Evolutionary conservation across 2,329 filamentous ascomycete genomes (phyloP), one percentile per base, ranked within the genome.

Genomic region (Alternaria arbusti): DNA sequence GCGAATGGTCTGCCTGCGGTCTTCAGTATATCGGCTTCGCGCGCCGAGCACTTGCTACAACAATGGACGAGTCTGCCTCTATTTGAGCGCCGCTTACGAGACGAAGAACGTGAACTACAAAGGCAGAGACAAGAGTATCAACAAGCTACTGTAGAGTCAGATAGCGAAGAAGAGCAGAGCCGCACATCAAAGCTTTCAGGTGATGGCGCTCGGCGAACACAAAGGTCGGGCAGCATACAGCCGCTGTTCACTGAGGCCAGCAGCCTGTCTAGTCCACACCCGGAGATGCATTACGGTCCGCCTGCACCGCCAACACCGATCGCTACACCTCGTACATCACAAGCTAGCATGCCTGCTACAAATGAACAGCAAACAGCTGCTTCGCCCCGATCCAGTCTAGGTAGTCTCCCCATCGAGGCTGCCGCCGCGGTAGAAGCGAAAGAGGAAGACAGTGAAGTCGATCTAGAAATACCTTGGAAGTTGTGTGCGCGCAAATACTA

Each of bases 391-490:
- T 61, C 71, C 3, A 77, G 73, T 56, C 67, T 75, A 45, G 61
- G 63, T 9, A 74, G 63, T 22, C 64, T 77, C 3, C 76, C 77
- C 5, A 68, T 75, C 3, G 73, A 73, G 61, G 75, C 75, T 12
- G 71, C 74, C 30, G 75, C 74, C 12, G 77, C 76, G 28, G 64
- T 77, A 3, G 71, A 74, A 64, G 74, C 74, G 9, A 74, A 77
- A 32, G 73, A 76, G 36, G 70, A 76, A 46, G 76, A 77, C 23
- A 69, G 72, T 12, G 76, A 74, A 17, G 52, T 74, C 1, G 69
- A 76, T 20, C 68, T 80, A 1, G 74, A 73, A 36, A 80, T 81
- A 22, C 79, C 79, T 5, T 81, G 79, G 79, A 70, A 68, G 25
- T 61, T 81, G 3, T 75, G 77, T 43, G 72, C 75, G 7, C 69